A percentile compares a stretch with the other conserved stretches of the same genome.
Evolutionary conservation across 2,329 filamentous ascomycete species (phyloP).

Genomic region (Fusarium napiforme): DNA sequence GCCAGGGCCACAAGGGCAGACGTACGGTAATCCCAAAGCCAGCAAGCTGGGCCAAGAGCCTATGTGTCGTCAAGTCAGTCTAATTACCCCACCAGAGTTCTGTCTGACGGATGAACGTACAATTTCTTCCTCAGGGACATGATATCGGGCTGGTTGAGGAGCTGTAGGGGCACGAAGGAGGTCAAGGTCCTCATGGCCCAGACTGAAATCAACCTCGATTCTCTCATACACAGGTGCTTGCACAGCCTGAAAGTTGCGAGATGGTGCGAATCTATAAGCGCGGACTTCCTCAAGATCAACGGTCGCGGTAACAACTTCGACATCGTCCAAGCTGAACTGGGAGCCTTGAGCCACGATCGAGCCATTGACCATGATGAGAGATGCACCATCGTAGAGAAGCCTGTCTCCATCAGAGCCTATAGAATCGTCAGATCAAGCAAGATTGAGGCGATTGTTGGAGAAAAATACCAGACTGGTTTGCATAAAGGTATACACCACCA

Average conservation of each 20-base stretch:
- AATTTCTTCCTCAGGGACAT: conserved; percentile 41
- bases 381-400: conserved; percentile 64
- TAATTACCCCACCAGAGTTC: background rate
- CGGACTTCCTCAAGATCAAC: conserved; percentile 78
- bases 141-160: conserved; percentile 31
- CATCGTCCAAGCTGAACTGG: conserved; percentile 68
- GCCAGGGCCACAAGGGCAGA: background rate
- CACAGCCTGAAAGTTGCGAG: conserved; percentile 68
- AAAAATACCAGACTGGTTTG: conserved; percentile 47
- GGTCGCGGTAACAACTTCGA: conserved; percentile 74
- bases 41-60: conserved; percentile 29
- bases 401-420: conserved; percentile 66
- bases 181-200: conserved; percentile 48
- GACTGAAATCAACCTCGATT: conserved; percentile 42
- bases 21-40: conserved; percentile 31
- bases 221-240: conserved; percentile 29
- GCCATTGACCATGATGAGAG: conserved; percentile 71
- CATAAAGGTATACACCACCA: conserved; percentile 66
- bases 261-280: conserved; percentile 64
- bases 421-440: background rate
- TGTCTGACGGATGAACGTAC: background rate
- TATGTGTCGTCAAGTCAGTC: background rate
- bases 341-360: conserved; percentile 70
- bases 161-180: conserved; percentile 45
- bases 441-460: rapidly evolving